Base-by-base conservation (phyloP, 2,329 filamentous ascomycete species). In the Juglanconis sp. region DNA sequence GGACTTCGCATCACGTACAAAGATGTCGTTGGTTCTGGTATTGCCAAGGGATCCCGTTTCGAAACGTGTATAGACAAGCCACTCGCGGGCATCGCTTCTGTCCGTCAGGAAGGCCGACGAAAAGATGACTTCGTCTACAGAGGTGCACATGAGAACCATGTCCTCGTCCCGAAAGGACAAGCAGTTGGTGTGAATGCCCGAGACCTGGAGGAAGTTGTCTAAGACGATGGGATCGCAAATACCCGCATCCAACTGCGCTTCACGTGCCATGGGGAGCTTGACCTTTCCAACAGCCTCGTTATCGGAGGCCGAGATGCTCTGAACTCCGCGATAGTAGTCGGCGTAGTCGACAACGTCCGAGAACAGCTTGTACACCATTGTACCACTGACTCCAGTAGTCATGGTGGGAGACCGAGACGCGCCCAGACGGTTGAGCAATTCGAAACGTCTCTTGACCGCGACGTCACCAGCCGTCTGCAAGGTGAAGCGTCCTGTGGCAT, bases 181-280 rank as follows among this genome's bases (percentile, higher is more conserved):
- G 61, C 69, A 73, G 55, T 77, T 76, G 3, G 72, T 70, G 57
- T 71, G 72, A 5, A 77, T 70, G 0, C 75, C 74, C 6, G 70
- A 72, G 3, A 74, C 65, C 58, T 74, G 73, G 11, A 71, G 64
- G 62, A 75, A 74, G 46, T 65, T 69, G 56, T 75, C 72, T 7
- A 68, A 48, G 7, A 66, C 51, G 52, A 58, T 38, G 3, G 67
- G 55, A 44, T 24, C 24, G 24, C 24, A 24, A 24, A 24, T 24
- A 24, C 24, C 24, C 24, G 24, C 24, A 24, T 24, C 24, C 24
- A 24, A 24, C 24, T 24, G 24, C 24, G 24, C 24, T 24, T 24
- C 24, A 24, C 24, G 24, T 24, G 24, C 24, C 24, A 24, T 24
- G 24, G 24, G 24, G 2, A 24, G 24, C 24, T 24, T 24, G 24